Conservation (phyloP, 202 grass and related monocot species). For the Zizania palustris region DNA sequence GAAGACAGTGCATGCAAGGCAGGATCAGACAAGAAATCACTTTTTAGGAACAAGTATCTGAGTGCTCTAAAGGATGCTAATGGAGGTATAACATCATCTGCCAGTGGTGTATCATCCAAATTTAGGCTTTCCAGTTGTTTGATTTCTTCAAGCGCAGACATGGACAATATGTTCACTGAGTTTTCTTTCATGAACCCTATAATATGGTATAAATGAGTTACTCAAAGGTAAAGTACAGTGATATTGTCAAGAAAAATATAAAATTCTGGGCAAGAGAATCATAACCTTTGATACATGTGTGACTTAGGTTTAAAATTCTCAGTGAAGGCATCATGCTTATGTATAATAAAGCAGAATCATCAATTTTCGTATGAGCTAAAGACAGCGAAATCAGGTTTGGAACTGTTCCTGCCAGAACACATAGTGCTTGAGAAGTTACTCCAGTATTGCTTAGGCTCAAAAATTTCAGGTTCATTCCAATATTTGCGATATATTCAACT, state of each 20-base stretch:
- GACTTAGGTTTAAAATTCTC: conserved; percentile 59
- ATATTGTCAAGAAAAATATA: conserved; percentile 29
- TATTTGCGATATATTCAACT: conserved; percentile 69
- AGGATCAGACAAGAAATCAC: conserved; percentile 77
- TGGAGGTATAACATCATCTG: conserved; percentile 65
- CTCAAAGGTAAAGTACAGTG: neutral
- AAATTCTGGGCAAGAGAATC: conserved; percentile 4
- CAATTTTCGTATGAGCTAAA: conserved; percentile 71
- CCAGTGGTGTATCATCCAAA: conserved; percentile 64
- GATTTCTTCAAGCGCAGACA: conserved; percentile 58
- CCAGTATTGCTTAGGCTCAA: conserved; percentile 68
- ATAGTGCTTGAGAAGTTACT: conserved; percentile 65
- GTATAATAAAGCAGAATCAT: conserved; percentile 75
- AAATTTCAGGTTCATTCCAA: conserved; percentile 68
- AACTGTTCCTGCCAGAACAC: conserved; percentile 63
- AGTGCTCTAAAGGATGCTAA: conserved; percentile 57
- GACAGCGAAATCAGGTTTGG: conserved; percentile 62
- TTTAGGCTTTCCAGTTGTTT: conserved; percentile 69
- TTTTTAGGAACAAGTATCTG: conserved; percentile 76
- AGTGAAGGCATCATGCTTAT: conserved; percentile 74
- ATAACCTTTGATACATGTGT: conserved; percentile 70
- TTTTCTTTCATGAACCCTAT: conserved; percentile 52
- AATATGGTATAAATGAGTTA: conserved; percentile 31
- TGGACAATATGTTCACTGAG: conserved; percentile 44
- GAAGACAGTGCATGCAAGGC: conserved; percentile 56